Evolutionary conservation across 257 asterid genomes (phyloP).

Genomic region (Dorcoceras hygrometricum): DNA sequence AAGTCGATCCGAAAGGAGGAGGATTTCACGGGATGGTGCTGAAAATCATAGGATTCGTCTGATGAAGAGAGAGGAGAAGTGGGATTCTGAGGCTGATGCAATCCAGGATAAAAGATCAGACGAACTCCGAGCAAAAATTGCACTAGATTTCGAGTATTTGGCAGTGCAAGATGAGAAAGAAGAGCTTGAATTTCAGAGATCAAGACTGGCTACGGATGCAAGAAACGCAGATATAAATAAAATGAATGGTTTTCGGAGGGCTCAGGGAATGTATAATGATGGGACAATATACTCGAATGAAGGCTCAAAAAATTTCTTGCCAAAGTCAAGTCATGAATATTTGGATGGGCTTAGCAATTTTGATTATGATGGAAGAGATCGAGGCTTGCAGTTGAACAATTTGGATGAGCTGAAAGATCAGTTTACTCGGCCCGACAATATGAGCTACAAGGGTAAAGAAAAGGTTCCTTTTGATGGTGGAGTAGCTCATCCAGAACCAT

Average conservation of each 20-base stretch:
- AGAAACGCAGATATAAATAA: slow-evolving; percentile 26
- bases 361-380: slow-evolving; percentile 44
- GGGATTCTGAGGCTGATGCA: slow-evolving; percentile 31
- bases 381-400: slow-evolving; percentile 59
- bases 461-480: slow-evolving; percentile 42
- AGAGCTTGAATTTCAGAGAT: slow-evolving; percentile 20
- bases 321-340: slow-evolving; percentile 30
- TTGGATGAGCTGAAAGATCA: slow-evolving; percentile 64
- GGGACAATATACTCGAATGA: slow-evolving; percentile 15
- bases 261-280: background rate
- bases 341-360: slow-evolving; percentile 30
- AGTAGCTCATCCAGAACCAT: slow-evolving; percentile 45
- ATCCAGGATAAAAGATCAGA: slow-evolving; percentile 25
- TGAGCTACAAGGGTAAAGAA: slow-evolving; percentile 50
- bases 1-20: slow-evolving; percentile 42
- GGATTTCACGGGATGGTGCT: slow-evolving; percentile 29
- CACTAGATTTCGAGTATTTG: slow-evolving; percentile 30
- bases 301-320: slow-evolving; percentile 34
- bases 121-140: slow-evolving; percentile 27
- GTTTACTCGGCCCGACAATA: slow-evolving; percentile 52
- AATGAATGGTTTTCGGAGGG: slow-evolving; percentile 27
- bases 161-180: slow-evolving; percentile 21
- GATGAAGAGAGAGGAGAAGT: slow-evolving; percentile 26
- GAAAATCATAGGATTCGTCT: slow-evolving; percentile 34
- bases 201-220: slow-evolving; percentile 22